These are phyloP conservation scores for Apiospora kogelbergensis DNA, from an alignment of 2,329 filamentous ascomycete genomes.

Conservation along the genomic window DNA sequence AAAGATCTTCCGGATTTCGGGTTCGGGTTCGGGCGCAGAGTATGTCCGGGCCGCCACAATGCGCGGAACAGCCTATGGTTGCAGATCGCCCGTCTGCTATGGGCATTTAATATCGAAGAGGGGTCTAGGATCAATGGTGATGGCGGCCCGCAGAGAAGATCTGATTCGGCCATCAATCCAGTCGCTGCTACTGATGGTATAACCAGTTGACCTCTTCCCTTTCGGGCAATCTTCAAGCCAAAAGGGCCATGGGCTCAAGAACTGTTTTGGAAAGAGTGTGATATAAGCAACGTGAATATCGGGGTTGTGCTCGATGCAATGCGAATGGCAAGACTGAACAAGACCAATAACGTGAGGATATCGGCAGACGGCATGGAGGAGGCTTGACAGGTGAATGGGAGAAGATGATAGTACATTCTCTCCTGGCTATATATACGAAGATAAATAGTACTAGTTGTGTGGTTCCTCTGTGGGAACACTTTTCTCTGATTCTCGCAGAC, in stretches of 20 bases:
- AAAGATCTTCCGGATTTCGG: not conserved
- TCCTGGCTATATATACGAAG: not conserved
- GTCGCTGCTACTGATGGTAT: not conserved
- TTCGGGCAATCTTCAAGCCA: not conserved
- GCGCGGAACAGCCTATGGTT: not conserved
- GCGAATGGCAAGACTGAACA: not conserved
- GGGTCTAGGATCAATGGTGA: not conserved
- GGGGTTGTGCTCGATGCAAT: not conserved
- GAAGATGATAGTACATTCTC: not conserved
- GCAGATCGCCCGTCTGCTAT: not conserved
- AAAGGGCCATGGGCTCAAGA: not conserved
- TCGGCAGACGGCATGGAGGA: not conserved
- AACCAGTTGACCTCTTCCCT: not conserved
- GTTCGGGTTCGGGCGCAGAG: not conserved
- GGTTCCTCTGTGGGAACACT: no score
- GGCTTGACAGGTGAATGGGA: not conserved
- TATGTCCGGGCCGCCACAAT: not conserved
- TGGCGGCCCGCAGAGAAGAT: no score
- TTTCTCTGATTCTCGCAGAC: no score
- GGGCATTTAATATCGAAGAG: not conserved
- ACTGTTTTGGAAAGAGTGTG: not conserved
- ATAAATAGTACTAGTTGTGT: no score
- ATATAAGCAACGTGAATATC: not conserved
- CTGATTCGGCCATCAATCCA: not conserved
- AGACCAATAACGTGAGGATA: not conserved